These are phyloP conservation scores for Spinacia oleracea DNA, from an alignment of 179 eudicot species.

Conservation along the genomic window DNA sequence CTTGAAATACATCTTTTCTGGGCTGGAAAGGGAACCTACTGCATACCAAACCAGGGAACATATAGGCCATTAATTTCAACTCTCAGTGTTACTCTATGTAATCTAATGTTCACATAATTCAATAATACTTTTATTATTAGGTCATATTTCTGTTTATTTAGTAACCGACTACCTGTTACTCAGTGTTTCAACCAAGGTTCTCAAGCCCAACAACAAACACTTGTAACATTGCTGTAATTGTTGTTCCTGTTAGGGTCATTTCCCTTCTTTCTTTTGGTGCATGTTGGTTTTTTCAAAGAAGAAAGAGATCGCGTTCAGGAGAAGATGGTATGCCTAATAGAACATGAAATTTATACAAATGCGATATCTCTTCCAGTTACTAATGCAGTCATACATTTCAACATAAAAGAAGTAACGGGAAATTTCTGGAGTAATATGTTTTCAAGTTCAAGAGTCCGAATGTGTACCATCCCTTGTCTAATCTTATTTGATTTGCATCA, in stretches of 20 bases:
- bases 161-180: neutral
- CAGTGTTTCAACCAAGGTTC: conserved; percentile 34
- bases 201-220: conserved; percentile 16
- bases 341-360: too few relatives aligned
- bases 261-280: conserved; percentile 41
- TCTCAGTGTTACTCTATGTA: conserved; percentile 74
- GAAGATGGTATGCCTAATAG: conserved; percentile 47
- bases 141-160: neutral
- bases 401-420: too few relatives aligned
- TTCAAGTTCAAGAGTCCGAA: neutral
- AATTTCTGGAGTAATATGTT: too few relatives aligned
- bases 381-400: too few relatives aligned
- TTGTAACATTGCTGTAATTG: conserved; percentile 49
- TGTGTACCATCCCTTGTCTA: too few relatives aligned
- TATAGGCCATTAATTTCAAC: conserved; percentile 87
- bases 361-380: too few relatives aligned
- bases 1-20: conserved; percentile 91
- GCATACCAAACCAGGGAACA: conserved; percentile 72
- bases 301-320: conserved; percentile 34
- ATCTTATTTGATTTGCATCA: neutral
- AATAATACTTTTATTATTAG: neutral
- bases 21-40: conserved; percentile 98
- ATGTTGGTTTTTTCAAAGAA: conserved; percentile 43
- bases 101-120: conserved; percentile 15
- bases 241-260: conserved; percentile 45